phyloP scores from a whole-genome alignment of 208 protist species.

The Leishmania tropica region DNA sequence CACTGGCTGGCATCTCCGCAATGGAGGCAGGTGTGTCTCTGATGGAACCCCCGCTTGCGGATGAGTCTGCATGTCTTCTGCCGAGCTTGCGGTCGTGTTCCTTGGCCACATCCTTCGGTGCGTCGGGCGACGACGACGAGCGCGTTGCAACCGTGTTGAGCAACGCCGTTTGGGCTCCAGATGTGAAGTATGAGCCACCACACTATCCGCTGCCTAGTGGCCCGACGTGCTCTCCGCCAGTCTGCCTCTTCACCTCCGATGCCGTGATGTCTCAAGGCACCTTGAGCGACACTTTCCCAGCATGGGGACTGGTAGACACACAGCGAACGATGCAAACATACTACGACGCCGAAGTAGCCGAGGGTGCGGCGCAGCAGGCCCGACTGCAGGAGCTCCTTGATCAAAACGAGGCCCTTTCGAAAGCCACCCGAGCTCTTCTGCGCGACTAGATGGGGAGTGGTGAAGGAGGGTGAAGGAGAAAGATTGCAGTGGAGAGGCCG shows the following conservation, averaged over 20 bases:
- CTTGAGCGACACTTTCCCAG: not conserved
- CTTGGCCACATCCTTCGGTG: slow-evolving; percentile 9
- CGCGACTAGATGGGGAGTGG: slow-evolving; percentile 1
- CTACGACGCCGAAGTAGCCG: slow-evolving; percentile 20
- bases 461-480: not conserved
- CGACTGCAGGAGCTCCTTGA: slow-evolving; percentile 40
- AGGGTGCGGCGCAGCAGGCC: slow-evolving; percentile 14
- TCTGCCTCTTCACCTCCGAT: not conserved
- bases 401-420: slow-evolving; percentile 39
- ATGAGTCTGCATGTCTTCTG: slow-evolving; percentile 1
- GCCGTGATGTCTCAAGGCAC: too few relatives aligned
- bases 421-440: slow-evolving; percentile 43
- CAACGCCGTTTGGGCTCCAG: not conserved
- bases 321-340: slow-evolving; percentile 14
- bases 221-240: not conserved
- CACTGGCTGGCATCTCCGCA: not conserved
- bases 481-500: not conserved
- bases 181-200: not conserved
- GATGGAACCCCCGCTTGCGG: not conserved
- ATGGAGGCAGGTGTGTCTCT: not conserved
- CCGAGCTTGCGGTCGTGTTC: slow-evolving; percentile 2
- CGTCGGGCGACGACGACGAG: not conserved
- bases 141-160: not conserved
- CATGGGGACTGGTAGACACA: slow-evolving; percentile 2
- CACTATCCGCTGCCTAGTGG: not conserved